These are phyloP conservation scores for Pezicula carpinea DNA, from an alignment of 2,329 filamentous ascomycete species.

Conservation along the genomic window DNA sequence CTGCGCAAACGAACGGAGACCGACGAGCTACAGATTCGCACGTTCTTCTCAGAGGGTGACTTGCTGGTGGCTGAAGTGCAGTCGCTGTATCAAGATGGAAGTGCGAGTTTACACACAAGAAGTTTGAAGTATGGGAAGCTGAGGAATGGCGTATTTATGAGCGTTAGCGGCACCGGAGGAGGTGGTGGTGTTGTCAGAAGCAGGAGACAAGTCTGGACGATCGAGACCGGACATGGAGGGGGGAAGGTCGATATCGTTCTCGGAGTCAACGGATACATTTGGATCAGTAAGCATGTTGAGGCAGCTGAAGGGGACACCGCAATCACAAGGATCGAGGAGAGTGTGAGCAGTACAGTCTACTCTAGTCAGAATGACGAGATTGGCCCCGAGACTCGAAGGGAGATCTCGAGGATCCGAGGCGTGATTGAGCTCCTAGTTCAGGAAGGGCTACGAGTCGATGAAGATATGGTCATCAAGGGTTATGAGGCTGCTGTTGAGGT, in stretches of 20 bases:
- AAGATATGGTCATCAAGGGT: constrained; percentile 77
- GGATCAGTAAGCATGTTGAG: constrained; percentile 81
- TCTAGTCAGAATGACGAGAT: constrained; percentile 93
- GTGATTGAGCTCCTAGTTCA: constrained; percentile 81
- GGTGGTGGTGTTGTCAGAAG: constrained; percentile 76
- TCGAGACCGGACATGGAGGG: constrained; percentile 53
- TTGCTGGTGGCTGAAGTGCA: constrained; percentile 94
- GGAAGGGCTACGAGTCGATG: constrained; percentile 78
- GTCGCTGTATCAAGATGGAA: constrained; percentile 78
- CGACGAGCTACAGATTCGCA: constrained; percentile 93
- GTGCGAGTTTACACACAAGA: constrained; percentile 83
- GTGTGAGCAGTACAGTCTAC: constrained; percentile 79
- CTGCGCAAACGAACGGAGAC: constrained; percentile 87
- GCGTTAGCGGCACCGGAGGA: constrained; percentile 75
- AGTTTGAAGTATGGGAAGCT: constrained; percentile 93
- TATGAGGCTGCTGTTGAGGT: constrained; percentile 80
- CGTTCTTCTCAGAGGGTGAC: constrained; percentile 96
- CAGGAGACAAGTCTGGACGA: constrained; percentile 82
- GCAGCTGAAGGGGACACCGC: constrained; percentile 41
- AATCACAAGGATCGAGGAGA: constrained; percentile 87
- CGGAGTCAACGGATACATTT: constrained; percentile 96
- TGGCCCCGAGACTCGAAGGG: constrained; percentile 68
- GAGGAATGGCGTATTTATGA: constrained; percentile 84
- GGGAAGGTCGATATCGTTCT: constrained; percentile 79
- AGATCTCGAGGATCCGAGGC: constrained; percentile 80